Evolutionary conservation across 2,329 filamentous ascomycete species (phyloP).

Genomic region (Cercospora sesami): DNA sequence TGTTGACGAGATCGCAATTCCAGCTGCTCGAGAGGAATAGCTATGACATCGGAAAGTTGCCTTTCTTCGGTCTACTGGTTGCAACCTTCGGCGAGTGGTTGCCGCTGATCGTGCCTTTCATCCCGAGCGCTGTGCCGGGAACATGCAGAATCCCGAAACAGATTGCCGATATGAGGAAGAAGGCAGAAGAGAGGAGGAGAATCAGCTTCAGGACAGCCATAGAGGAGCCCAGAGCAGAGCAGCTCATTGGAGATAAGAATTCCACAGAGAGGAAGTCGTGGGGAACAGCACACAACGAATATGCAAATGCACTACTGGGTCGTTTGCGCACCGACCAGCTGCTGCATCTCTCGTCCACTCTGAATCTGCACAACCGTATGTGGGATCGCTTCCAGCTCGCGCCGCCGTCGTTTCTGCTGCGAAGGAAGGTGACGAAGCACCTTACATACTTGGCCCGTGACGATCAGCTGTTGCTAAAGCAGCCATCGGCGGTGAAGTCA

Average conservation of each 20-base stretch:
- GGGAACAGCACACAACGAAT: slow-evolving; percentile 28
- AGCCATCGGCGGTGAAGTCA: slow-evolving; percentile 60
- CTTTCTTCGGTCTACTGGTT: slow-evolving; percentile 73
- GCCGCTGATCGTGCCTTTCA: slow-evolving; percentile 70
- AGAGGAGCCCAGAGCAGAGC: slow-evolving; percentile 65
- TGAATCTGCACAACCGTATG: slow-evolving; percentile 44
- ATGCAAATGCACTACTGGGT: slow-evolving; percentile 20
- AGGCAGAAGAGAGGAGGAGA: slow-evolving; percentile 55
- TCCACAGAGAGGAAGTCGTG: slow-evolving; percentile 50
- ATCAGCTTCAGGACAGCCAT: slow-evolving; percentile 60
- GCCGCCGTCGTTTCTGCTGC: slow-evolving; percentile 55
- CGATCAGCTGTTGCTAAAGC: slow-evolving; percentile 64
- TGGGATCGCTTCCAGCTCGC: slow-evolving; percentile 51
- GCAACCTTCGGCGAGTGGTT: slow-evolving; percentile 83
- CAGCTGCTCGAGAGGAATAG: slow-evolving; percentile 67
- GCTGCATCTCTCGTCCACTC: slow-evolving; percentile 44
- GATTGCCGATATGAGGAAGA: slow-evolving; percentile 57
- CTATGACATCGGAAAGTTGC: slow-evolving; percentile 74
- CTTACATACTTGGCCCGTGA: slow-evolving; percentile 68
- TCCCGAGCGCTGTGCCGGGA: slow-evolving; percentile 72
- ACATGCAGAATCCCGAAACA: slow-evolving; percentile 83
- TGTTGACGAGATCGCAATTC: slow-evolving; percentile 65
- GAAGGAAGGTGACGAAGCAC: slow-evolving; percentile 53
- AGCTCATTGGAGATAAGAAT: slow-evolving; percentile 48
- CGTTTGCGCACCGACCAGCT: slow-evolving; percentile 42